Percentiles rank a stretch among this genome's conserved stretches.
Evolutionary conservation across 202 grass and related monocot genomes (phyloP).

Genomic region (Panicum hallii): DNA sequence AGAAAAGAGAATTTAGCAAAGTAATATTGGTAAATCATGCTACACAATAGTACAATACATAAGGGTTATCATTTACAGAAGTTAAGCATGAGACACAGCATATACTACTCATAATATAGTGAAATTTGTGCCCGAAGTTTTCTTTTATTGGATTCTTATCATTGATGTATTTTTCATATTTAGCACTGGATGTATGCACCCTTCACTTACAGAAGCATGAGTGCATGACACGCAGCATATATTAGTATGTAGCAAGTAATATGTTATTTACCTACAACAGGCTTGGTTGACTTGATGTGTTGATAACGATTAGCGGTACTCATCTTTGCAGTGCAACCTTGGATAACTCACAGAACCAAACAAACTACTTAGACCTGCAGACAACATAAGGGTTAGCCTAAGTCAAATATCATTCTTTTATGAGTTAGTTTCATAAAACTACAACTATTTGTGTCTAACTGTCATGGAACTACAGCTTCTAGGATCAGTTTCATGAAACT

Average conservation of each 20-base stretch:
- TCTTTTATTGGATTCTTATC: neutral
- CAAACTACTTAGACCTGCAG: conserved; percentile 36
- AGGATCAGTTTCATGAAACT: neutral
- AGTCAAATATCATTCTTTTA: conserved; percentile 21
- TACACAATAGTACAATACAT: neutral
- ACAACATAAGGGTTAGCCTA: conserved; percentile 6
- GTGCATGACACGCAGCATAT: neutral
- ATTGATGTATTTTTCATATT: neutral
- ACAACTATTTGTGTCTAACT: neutral
- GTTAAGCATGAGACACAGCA: neutral
- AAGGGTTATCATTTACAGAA: neutral
- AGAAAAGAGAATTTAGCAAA: conserved; percentile 16
- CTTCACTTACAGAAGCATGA: neutral
- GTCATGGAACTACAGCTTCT: neutral
- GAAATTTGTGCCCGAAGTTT: conserved; percentile 31
- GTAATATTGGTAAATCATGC: neutral
- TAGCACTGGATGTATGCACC: neutral
- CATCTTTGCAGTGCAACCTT: conserved; percentile 54
- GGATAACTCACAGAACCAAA: conserved; percentile 45
- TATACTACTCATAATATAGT: neutral
- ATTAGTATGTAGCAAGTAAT: conserved; percentile 33
- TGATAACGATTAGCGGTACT: conserved; percentile 51
- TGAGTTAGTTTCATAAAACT: neutral
- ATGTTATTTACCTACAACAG: conserved; percentile 53
- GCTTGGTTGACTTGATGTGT: conserved; percentile 55